Evolutionary conservation across 768 basidiomycete genomes (phyloP).

Genomic region (Chlorophyllum brunneum): DNA sequence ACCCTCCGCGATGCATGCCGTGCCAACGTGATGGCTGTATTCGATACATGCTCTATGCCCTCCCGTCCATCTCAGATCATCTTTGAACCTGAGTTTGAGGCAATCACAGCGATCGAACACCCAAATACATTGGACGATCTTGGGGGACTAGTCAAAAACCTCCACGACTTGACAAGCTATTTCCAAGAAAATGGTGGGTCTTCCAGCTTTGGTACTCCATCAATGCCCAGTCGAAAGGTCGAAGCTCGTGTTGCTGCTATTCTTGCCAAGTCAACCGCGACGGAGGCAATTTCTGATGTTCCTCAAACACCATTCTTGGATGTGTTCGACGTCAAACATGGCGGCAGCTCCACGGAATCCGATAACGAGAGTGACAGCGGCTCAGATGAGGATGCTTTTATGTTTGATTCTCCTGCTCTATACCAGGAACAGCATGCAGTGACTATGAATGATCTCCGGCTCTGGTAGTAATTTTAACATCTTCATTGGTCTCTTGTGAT

Average conservation of each 20-base stretch:
- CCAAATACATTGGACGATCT: constrained; percentile 57
- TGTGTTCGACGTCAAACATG: constrained; percentile 59
- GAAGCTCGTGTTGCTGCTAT: constrained; percentile 82
- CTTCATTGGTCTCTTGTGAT: neutral
- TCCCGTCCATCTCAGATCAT: constrained; percentile 68
- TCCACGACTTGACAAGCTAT: constrained; percentile 72
- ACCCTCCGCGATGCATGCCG: constrained; percentile 60
- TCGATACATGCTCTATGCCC: constrained; percentile 75
- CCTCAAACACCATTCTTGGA: constrained; percentile 82
- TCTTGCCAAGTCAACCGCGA: constrained; percentile 71
- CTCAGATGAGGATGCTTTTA: constrained; percentile 56
- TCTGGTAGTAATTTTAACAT: constrained; percentile 2
- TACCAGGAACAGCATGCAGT: constrained; percentile 13
- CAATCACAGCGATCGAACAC: constrained; percentile 30
- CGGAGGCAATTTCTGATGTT: constrained; percentile 45
- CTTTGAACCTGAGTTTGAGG: constrained; percentile 62
- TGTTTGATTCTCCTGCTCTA: constrained; percentile 52
- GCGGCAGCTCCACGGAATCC: constrained; percentile 43
- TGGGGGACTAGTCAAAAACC: constrained; percentile 72
- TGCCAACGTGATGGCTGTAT: constrained; percentile 79
- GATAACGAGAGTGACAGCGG: constrained; percentile 46
- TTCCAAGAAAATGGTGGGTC: constrained; percentile 50
- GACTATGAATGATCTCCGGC: constrained; percentile 1
- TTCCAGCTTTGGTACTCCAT: constrained; percentile 24
- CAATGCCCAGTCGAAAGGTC: constrained; percentile 53